Evolutionary conservation across 768 basidiomycete species (phyloP), one percentile per base, ranked within the genome.

Genomic region (Tylopilus cervinicoccineus): DNA sequence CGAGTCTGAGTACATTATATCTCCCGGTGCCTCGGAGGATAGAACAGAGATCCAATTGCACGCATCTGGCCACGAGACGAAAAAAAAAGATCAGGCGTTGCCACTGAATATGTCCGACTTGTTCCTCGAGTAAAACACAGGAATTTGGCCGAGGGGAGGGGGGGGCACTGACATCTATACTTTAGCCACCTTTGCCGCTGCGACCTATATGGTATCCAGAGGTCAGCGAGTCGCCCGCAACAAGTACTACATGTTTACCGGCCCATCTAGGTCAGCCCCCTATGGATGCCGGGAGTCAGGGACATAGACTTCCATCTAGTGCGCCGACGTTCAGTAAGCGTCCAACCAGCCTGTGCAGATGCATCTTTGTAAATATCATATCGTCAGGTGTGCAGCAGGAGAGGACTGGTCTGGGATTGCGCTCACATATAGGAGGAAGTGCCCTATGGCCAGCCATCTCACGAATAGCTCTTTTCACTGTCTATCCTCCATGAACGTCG

Each of bases 61-160:
- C 20, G 22, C 22, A 12, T 23, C 14, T 36, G 33, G n/a, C 20
- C 20, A 38, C 14, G n/a, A 9, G 47, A 17, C 4, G 17, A 20
- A 43, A 20, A 20, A 43, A 20, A 27, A 24, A 42, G 16, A 6
- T 43, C 33, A 43, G 27, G 63, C 45, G 31, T 61, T 57, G 10
- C 63, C 67, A 33, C 31, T 48, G 28, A 70, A 49, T 31, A 70
- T 67, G 45, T 68, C 36, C 65, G 40, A 34, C 40, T 65, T 70
- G 19, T 42, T 50, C 16, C 66, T 69, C 27, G 70, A 50, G 53
- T 63, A 68, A 43, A 69, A 65, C 16, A 72, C 66, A 2, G 66
- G 70, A 14, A 72, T 71, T 39, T 66, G 53, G 40, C 65, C 63
- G 20, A 68, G 52, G 9, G 54, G 4, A 16, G 20, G 67, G 52